These are phyloP conservation scores for Scytalidium lignicola DNA, from an alignment of 2,329 filamentous ascomycete genomes.

Conservation along the genomic window DNA sequence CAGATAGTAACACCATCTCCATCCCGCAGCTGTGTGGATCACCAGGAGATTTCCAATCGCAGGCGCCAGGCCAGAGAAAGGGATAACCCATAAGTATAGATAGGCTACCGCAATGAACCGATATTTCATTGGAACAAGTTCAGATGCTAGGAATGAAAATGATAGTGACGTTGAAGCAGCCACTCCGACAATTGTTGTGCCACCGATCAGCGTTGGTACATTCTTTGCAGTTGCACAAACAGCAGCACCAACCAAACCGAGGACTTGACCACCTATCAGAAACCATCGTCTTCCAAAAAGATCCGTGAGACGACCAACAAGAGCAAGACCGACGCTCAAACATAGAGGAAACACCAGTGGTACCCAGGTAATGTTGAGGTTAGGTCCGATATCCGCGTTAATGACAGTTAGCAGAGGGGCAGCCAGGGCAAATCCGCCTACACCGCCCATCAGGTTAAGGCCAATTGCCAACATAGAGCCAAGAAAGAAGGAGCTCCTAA, in stretches of 20 bases:
- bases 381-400: too few species aligned
- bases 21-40: constrained; percentile 3
- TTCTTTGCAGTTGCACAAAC: constrained; percentile 32
- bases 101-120: constrained; percentile 28
- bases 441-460: too few species aligned
- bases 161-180: constrained; percentile 32
- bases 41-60: constrained; percentile 14
- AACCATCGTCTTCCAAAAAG: constrained; percentile 31
- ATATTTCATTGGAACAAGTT: constrained; percentile 34
- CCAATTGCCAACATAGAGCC: too few species aligned
- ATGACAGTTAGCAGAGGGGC: too few species aligned
- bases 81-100: constrained; percentile 29
- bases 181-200: constrained; percentile 33
- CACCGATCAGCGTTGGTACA: constrained; percentile 33
- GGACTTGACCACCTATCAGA: constrained; percentile 22
- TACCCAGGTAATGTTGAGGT: too few species aligned
- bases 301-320: constrained; percentile 29
- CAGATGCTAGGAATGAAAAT: constrained; percentile 31
- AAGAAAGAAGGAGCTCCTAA: too few species aligned
- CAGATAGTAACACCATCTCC: constrained; percentile 25
- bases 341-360: background rate
- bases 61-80: constrained; percentile 24
- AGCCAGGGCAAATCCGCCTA: too few species aligned
- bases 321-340: constrained; percentile 5
- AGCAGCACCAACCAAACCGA: constrained; percentile 33